Base-by-base conservation (phyloP, 2,329 filamentous ascomycete species). In the Aureobasidium sp. region DNA sequence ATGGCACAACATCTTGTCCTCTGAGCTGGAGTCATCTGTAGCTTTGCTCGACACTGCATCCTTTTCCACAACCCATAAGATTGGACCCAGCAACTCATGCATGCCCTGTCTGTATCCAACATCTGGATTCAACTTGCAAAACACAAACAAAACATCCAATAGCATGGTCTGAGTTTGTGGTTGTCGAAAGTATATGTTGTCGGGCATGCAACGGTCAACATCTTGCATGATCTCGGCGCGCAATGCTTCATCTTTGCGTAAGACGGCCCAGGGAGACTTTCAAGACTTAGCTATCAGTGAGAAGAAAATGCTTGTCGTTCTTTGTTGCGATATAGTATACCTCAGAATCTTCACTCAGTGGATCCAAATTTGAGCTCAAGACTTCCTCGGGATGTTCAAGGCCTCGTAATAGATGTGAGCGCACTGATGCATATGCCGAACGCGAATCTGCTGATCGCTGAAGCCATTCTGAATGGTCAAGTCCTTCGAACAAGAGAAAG, bases 81-180 rank as follows among this genome's bases (percentile, higher is more conserved):
- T 86, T 0, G 94, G 92, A 0, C 94, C 94, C 15, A 97, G 80
- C 47, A 99, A 79, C 75, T 99, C 94, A 72, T 99, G 94, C 93
- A 99, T 99, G 12, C 94, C 94, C 77, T 99, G 94, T n/a, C 94
- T 86, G 72, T 99, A 99, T 17, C 91, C 91, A 60, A 91, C 82
- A 67, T 88, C 86, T 1, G 90, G 90, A 70, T 97, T 90, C 59
- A 95, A 82, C 74, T 96, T 97, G 77, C 91, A 94, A 76, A 92
- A 97, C 67, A 99, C 84, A 74, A 97, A 99, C 37, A 99, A 80
- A 36, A 97, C 86, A 71, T 99, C 90, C 36, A 95, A 77, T 68
- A 99, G 87, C 74, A 90, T 89, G 46, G 80, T 82, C 73, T 97
- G 94, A 1, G 89, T 90, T 15, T 81, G 78, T 13, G 87, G 84